These are phyloP conservation scores for Metarhizium brunneum DNA, from an alignment of 2,329 filamentous ascomycete genomes.

Conservation along the genomic window DNA sequence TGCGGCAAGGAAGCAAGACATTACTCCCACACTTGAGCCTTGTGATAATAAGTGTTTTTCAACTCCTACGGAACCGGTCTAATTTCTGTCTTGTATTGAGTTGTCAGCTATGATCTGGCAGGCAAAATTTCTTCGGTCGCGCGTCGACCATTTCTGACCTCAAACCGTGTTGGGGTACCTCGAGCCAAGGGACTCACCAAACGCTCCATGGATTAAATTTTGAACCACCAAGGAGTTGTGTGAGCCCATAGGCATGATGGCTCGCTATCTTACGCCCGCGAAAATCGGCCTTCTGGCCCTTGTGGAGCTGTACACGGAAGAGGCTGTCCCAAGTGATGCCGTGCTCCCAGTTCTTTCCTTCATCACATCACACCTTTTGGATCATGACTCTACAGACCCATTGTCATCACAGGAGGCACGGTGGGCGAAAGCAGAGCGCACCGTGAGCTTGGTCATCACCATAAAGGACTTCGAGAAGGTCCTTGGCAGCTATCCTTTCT, in stretches of 20 bases:
- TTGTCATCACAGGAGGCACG: conserved; percentile 18
- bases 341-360: conserved; percentile 71
- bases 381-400: conserved; percentile 25
- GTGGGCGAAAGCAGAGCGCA: conserved; percentile 41
- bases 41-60: background rate
- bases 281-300: conserved; percentile 78
- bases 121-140: background rate
- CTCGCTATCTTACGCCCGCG: conserved; percentile 78
- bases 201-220: background rate
- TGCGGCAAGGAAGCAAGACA: background rate
- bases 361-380: conserved; percentile 61
- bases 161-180: background rate
- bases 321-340: conserved; percentile 57
- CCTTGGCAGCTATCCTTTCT: conserved; percentile 41
- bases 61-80: background rate
- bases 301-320: conserved; percentile 71
- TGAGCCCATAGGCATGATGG: conserved; percentile 39
- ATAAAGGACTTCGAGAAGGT: conserved; percentile 51
- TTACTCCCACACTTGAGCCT: background rate
- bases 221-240: background rate
- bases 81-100: conserved; percentile 1
- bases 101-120: background rate
- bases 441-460: conserved; percentile 42
- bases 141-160: background rate
- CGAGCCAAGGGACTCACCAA: background rate